A percentile compares a stretch with the other conserved stretches of the same genome.
Evolutionary conservation across 108 stramenopile species (phyloP).

Genomic region (Aureococcus anophagefferens): DNA sequence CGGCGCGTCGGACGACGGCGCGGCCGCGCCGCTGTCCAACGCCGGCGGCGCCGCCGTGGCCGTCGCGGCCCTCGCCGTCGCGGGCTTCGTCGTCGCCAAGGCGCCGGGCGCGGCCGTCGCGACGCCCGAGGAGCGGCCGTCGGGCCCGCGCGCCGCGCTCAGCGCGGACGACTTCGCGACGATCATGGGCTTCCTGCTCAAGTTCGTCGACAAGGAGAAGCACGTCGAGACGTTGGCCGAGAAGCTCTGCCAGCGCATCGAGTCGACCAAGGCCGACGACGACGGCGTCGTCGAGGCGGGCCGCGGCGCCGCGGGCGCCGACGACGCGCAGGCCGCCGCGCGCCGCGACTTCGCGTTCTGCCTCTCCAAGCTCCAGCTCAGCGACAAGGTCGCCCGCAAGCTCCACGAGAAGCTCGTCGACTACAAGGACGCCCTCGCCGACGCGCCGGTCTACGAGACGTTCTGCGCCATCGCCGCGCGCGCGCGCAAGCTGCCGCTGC

Average conservation of each 20-base stretch:
- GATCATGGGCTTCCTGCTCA: conserved; percentile 83
- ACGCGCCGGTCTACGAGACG: conserved; percentile 69
- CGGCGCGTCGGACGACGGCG: too few relatives aligned
- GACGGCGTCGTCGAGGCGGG: conserved; percentile 1
- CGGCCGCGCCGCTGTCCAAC: too few relatives aligned
- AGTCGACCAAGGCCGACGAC: conserved; percentile 13
- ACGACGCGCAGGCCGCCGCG: conserved; percentile 43
- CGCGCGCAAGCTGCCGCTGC: conserved; percentile 66
- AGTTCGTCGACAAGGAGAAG: conserved; percentile 90
- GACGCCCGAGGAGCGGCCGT: background rate
- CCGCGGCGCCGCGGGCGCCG: background rate
- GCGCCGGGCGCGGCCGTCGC: background rate
- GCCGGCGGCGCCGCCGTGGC: too few relatives aligned
- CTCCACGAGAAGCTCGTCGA: conserved; percentile 73
- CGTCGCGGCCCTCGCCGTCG: background rate
- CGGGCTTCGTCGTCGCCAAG: too few relatives aligned
- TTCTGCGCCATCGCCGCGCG: conserved; percentile 61
- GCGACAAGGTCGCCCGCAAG: conserved; percentile 69
- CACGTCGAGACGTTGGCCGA: conserved; percentile 84
- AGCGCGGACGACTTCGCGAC: conserved; percentile 63
- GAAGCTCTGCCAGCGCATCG: conserved; percentile 78
- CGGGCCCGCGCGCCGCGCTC: conserved; percentile 5
- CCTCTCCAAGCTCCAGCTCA: conserved; percentile 75
- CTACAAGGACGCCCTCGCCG: conserved; percentile 77
- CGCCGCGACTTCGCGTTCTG: conserved; percentile 83